phyloP scores from a whole-genome alignment of 2,329 filamentous ascomycete genomes.

The Calycina herbarum region DNA sequence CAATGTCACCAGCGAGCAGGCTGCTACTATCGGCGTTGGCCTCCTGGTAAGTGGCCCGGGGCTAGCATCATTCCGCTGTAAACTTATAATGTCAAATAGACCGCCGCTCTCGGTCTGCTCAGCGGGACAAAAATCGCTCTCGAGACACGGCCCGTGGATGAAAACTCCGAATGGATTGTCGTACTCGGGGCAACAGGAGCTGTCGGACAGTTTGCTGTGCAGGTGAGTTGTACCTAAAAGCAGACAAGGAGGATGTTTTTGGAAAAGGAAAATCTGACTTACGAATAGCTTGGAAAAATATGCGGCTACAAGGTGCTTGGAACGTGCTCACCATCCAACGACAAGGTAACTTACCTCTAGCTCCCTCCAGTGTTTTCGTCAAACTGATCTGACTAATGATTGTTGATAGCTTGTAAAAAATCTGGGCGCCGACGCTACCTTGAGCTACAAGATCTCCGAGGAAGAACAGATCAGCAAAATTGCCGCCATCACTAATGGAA shows the following conservation, averaged over 20 bases:
- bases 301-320: conserved; percentile 42
- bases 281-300: conserved; percentile 37
- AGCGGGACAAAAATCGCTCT: conserved; percentile 33
- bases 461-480: conserved; percentile 39
- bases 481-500: conserved; percentile 37
- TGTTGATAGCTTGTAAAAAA: conserved; percentile 30
- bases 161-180: conserved; percentile 41
- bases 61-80: not conserved
- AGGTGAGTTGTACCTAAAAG: conserved; percentile 21
- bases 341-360: conserved; percentile 13
- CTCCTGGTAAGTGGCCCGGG: conserved; percentile 33
- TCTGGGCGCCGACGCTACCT: conserved; percentile 38
- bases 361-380: not conserved
- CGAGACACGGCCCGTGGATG: not conserved
- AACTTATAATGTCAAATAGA: conserved; percentile 33
- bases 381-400: not conserved
- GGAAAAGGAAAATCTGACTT: not conserved
- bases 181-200: conserved; percentile 40
- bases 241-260: not conserved
- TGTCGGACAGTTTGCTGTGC: conserved; percentile 41
- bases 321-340: conserved; percentile 39
- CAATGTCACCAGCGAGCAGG: conserved; percentile 35
- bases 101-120: conserved; percentile 39
- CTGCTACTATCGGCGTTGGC: conserved; percentile 41
- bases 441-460: conserved; percentile 36